Base-by-base conservation (phyloP, 176 grass and related monocot genomes). In the Eleusine indica region DNA sequence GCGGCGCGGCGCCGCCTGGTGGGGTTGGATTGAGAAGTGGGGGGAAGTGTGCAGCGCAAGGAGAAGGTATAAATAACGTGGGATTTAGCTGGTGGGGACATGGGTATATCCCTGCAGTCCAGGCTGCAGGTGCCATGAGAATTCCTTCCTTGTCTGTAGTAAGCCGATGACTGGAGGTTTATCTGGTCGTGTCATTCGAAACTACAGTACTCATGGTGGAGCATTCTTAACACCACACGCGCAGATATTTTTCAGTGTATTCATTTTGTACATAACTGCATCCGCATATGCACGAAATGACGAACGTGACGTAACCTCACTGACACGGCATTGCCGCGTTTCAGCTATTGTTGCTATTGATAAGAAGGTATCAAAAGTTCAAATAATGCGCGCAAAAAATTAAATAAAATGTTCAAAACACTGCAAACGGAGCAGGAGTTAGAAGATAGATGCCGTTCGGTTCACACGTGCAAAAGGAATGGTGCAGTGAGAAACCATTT, bases 11-110 rank as follows among this genome's bases (percentile, higher is more conserved):
- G 43, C 21, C 42, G 53, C 83, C n/a, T 5, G 4, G 42, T 9
- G 69, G 43, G 70, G 30, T 19, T n/a, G 70, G 67, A 73, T 37
- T 30, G 14, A 14, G 44, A 39, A 53, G 5, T 21, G 25, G 25
- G 25, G 41, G 12, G 46, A 69, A 39, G 35, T 6, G 68, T 70
- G 79, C 35, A 43, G 29, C 16, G 18, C 18, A 69, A 80, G 66
- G 19, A 39, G 32, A 5, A 54, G 65, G 68, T 47, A 62, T 71
- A 71, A 71, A 81, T 80, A 80, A 66, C 43, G 10, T 8, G 8
- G 5, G 8, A 2, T 25, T 16, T 32, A 4, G 25, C 1, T 52
- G 71, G 42, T 28, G 69, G 38, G 22, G 76, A 49, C 41, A 17
- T 47, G 17, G 16, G 51, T 17, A 73, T 42, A 62, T 63, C 38